phyloP scores from a whole-genome alignment of 768 basidiomycete genomes.

The Dictyophora rubrovolvata region DNA sequence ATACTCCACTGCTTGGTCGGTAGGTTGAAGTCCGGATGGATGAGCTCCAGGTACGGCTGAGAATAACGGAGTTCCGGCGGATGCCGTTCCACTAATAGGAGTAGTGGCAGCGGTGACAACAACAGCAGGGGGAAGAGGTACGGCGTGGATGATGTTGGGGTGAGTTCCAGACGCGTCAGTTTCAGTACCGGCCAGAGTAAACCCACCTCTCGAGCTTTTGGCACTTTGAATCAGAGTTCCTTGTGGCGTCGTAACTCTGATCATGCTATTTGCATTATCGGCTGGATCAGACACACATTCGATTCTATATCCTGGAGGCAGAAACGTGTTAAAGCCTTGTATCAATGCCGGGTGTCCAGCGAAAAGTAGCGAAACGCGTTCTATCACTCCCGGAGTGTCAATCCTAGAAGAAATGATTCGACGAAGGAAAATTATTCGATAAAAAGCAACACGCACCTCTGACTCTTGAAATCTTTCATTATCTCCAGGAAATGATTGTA shows the following conservation, averaged over 20 bases:
- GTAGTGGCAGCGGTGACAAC: neutral
- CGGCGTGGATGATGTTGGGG: neutral
- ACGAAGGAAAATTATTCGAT: neutral
- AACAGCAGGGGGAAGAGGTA: neutral
- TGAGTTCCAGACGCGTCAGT: neutral
- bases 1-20: constrained; percentile 79
- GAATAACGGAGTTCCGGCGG: neutral
- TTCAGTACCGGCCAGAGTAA: neutral
- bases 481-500: constrained; percentile 94
- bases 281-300: constrained; percentile 61
- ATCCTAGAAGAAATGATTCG: constrained; percentile 43
- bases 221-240: constrained; percentile 60
- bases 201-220: constrained; percentile 12
- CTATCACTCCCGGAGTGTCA: constrained; percentile 95
- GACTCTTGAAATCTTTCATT: constrained; percentile 99
- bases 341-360: constrained; percentile 83
- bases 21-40: constrained; percentile 23
- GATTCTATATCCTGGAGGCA: constrained; percentile 90
- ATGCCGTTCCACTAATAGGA: neutral
- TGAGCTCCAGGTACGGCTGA: neutral
- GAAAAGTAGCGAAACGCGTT: constrained; percentile 89
- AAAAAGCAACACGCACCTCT: constrained; percentile 47
- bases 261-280: constrained; percentile 40
- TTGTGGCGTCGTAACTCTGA: constrained; percentile 70
- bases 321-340: constrained; percentile 97